Percentiles rank a stretch among this genome's conserved stretches.
Conservation (phyloP, 176 grass and related monocot species). For the Cymbopogon citratus region DNA sequence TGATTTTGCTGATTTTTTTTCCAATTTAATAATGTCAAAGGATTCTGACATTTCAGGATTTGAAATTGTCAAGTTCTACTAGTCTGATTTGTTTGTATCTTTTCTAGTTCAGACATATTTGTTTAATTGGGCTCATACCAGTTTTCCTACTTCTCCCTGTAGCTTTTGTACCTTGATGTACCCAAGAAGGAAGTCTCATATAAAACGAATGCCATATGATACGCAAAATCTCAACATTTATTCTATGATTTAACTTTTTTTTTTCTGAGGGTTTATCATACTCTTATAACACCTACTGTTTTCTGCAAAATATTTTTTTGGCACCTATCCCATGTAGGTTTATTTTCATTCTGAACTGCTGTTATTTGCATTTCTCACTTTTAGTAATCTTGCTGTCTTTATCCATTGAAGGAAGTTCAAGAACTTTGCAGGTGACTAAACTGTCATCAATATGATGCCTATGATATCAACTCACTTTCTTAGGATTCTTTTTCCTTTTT, state of each 20-base stretch:
- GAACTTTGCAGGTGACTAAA: neutral
- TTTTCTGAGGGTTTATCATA: too few species aligned
- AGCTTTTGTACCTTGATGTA: neutral
- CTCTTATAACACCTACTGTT: neutral
- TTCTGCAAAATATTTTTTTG: neutral
- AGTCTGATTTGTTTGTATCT: neutral
- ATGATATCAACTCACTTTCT: constrained; percentile 16
- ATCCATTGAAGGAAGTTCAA: neutral
- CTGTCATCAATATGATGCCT: neutral
- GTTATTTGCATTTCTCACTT: neutral
- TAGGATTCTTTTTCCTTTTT: neutral
- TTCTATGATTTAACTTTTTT: too few species aligned
- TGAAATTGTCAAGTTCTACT: neutral
- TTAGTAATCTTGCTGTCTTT: neutral
- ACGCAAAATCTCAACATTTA: neutral
- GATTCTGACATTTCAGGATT: constrained; percentile 16
- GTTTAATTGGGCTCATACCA: neutral
- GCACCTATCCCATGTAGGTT: neutral
- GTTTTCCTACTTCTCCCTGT: neutral
- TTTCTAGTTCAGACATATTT: neutral
- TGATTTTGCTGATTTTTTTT: neutral
- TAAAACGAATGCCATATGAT: constrained; percentile 14
- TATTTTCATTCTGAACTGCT: constrained; percentile 2
- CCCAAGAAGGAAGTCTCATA: constrained; percentile 8
- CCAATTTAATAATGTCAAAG: neutral